These are phyloP conservation scores for Capillidium rhysosporum DNA, from an alignment of 371 early-diverging fungal species.

Conservation along the genomic window DNA sequence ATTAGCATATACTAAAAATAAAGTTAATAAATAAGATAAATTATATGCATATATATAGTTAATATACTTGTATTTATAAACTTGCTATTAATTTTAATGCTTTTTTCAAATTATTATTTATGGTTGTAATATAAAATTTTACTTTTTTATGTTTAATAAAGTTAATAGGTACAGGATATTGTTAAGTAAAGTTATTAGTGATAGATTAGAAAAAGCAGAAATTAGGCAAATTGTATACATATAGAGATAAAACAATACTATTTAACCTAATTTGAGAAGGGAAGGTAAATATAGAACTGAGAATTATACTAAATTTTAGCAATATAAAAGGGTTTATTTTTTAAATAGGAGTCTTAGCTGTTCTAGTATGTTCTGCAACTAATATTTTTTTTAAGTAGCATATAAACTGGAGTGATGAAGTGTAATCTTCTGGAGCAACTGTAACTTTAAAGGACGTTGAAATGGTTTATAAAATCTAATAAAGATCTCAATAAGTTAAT, in stretches of 20 bases:
- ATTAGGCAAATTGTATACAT: slow-evolving; percentile 9
- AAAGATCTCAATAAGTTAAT: slow-evolving; percentile 9
- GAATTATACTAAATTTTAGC: slow-evolving; percentile 24
- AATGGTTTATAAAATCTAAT: slow-evolving; percentile 18
- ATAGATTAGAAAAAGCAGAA: too few species aligned
- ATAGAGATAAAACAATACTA: slow-evolving; percentile 26
- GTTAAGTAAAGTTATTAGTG: too few species aligned
- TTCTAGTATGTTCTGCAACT: slow-evolving; percentile 24
- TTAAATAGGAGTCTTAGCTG: slow-evolving; percentile 19
- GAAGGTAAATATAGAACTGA: slow-evolving; percentile 15
- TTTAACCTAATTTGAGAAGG: slow-evolving; percentile 18
- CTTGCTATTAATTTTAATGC: too few species aligned
- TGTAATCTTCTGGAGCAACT: slow-evolving; percentile 24
- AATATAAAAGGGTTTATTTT: slow-evolving; percentile 6
- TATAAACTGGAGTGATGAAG: slow-evolving; percentile 22
- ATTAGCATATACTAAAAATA: too few species aligned
- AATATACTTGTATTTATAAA: too few species aligned
- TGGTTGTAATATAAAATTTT: too few species aligned
- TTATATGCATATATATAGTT: too few species aligned
- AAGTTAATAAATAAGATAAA: too few species aligned
- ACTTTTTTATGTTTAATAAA: too few species aligned
- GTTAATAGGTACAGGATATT: too few species aligned
- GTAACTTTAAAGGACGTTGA: slow-evolving; percentile 26
- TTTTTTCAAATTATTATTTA: too few species aligned
- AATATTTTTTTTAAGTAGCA: slow-evolving; percentile 18